These are phyloP conservation scores for Fragosphaeria purpurea DNA, from an alignment of 2,329 filamentous ascomycete species.

Conservation along the genomic window DNA sequence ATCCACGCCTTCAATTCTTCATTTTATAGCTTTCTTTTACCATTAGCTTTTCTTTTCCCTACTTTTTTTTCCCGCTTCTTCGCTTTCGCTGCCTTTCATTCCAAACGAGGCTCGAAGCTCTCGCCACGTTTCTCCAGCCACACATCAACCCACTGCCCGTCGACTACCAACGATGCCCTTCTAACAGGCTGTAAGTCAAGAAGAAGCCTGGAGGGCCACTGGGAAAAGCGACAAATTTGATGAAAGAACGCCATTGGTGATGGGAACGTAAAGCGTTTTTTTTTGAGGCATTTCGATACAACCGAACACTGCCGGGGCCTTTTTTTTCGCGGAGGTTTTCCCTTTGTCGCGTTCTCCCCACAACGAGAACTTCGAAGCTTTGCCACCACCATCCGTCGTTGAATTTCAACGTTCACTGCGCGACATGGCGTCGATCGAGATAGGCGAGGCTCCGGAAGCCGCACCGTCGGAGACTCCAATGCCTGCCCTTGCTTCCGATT, in stretches of 20 bases:
- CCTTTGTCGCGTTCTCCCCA: neutral
- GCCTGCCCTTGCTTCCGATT: neutral
- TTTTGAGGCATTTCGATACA: neutral
- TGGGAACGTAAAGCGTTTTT: neutral
- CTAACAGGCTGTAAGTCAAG: neutral
- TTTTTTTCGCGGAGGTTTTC: neutral
- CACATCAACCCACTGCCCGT: constrained; percentile 16
- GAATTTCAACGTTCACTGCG: neutral
- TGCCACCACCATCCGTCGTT: no score
- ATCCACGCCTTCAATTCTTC: neutral
- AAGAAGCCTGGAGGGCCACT: neutral
- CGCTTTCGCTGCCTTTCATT: neutral
- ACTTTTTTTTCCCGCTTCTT: neutral
- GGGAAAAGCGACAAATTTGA: neutral
- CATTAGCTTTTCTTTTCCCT: neutral
- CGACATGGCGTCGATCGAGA: constrained; percentile 42
- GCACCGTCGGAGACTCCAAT: constrained; percentile 19
- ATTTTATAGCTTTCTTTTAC: neutral
- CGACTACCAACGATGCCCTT: constrained; percentile 16
- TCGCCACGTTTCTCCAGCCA: constrained; percentile 23
- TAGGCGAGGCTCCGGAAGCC: constrained; percentile 38
- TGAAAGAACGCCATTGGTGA: neutral
- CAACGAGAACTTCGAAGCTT: neutral
- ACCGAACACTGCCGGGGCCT: no score
- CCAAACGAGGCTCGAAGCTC: constrained; percentile 6